Evolutionary conservation across 305 asterid genomes (phyloP), one percentile per base, ranked within the genome.

Genomic region (Fraxinus nigra): DNA sequence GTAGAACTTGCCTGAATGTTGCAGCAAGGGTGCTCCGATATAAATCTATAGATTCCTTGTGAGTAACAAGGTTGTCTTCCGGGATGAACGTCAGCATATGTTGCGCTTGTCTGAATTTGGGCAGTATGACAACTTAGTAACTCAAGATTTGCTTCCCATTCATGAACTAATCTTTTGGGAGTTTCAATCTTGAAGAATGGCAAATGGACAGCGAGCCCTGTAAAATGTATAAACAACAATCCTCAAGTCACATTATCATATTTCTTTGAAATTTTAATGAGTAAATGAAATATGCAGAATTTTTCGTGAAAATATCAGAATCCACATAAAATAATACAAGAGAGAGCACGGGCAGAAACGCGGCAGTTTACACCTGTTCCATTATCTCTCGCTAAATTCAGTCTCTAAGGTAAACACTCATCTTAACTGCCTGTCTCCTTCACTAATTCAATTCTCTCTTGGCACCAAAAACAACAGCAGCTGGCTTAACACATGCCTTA

Each of bases 131-230:
- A n/a, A 18, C 7, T 7, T 56, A 85, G 90, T 77, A 89, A 88
- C 78, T 87, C 91, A 0, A 89, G 87, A 79, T 89, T 89, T 85
- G 77, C 91, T 85, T 89, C 92, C 59, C 92, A 87, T 61, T 89
- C 89, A 70, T 72, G 82, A 5, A 89, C 88, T 74, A 87, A 79
- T 86, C 90, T 84, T 10, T 89, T 87, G 35, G 87, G 87, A 67
- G 92, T 90, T 78, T 89, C 92, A 6, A 88, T 86, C 34, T 86
- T 85, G 78, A 89, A 89, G 63, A 89, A 89, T 38, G 91, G 92
- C 86, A 86, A 87, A 63, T 85, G 87, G 63, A 89, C 84, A 43
- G 92, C 90, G 61, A 87, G 85, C 78, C 83, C 89, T 30, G 92
- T 87, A 14, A 89, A 89, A 16, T 83, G 87, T 37, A 87, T 81